Conservation (phyloP, 1,139 yeast species). For the Magnusiomyces fungicola region DNA sequence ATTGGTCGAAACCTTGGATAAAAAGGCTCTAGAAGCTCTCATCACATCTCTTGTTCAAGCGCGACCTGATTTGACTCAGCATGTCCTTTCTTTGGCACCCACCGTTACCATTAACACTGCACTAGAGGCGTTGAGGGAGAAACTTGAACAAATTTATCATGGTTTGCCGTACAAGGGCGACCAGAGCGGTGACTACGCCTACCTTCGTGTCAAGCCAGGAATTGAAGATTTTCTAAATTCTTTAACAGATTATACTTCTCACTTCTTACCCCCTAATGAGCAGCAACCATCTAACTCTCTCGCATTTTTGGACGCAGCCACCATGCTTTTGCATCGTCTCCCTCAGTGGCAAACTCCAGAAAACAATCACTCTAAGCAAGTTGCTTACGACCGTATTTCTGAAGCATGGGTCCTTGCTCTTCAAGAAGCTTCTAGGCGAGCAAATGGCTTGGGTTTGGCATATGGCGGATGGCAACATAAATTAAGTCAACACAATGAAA, state of each 20-base stretch:
- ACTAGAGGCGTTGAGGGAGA: slow-evolving; percentile 42
- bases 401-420: slow-evolving; percentile 68
- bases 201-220: slow-evolving; percentile 65
- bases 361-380: slow-evolving; percentile 62
- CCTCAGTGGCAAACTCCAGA: slow-evolving; percentile 69
- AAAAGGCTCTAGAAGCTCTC: slow-evolving; percentile 45
- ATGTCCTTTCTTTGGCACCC: slow-evolving; percentile 51
- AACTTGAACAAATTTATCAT: slow-evolving; percentile 41
- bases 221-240: slow-evolving; percentile 72
- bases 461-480: slow-evolving; percentile 50
- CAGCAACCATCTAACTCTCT: slow-evolving; percentile 49
- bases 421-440: slow-evolving; percentile 39
- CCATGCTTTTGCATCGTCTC: slow-evolving; percentile 54
- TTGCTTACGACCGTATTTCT: slow-evolving; percentile 75
- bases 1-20: slow-evolving; percentile 60
- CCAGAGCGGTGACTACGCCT: slow-evolving; percentile 74
- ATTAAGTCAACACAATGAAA: slow-evolving; percentile 52
- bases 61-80: slow-evolving; percentile 56
- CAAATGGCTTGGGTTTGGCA: slow-evolving; percentile 35
- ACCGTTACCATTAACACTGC: slow-evolving; percentile 49
- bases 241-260: slow-evolving; percentile 70
- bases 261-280: slow-evolving; percentile 74
- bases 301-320: slow-evolving; percentile 59
- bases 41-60: slow-evolving; percentile 45
- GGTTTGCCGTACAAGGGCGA: slow-evolving; percentile 73